Evolutionary conservation across 148 eudicot genomes (phyloP).

Genomic region (Gaultheria prostrata): DNA sequence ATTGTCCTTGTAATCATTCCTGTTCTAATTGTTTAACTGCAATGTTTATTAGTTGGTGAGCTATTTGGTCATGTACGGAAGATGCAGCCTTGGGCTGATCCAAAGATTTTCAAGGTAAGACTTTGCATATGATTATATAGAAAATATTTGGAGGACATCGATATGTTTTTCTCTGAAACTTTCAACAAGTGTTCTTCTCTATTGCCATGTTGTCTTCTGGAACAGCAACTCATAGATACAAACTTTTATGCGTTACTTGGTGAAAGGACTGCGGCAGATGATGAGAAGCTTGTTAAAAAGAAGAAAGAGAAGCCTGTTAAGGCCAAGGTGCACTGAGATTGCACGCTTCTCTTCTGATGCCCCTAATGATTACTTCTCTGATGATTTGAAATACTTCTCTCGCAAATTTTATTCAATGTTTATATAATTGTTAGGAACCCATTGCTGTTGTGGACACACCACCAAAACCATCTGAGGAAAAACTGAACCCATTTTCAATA

Average conservation of each 20-base stretch:
- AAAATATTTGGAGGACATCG: background rate
- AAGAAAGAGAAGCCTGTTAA: slow-evolving; percentile 93
- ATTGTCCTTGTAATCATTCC: background rate
- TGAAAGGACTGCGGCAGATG: slow-evolving; percentile 89
- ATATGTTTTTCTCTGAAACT: background rate
- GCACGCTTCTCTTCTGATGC: background rate
- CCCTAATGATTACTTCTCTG: background rate
- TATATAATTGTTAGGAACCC: slow-evolving; percentile 45
- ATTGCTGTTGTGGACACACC: slow-evolving; percentile 35
- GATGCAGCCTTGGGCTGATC: slow-evolving; percentile 98
- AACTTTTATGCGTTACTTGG: slow-evolving; percentile 68
- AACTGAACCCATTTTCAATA: slow-evolving; percentile 73
- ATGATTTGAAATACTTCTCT: slow-evolving; percentile 2
- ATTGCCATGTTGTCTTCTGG: slow-evolving; percentile 14
- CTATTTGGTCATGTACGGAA: slow-evolving; percentile 78
- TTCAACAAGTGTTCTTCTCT: background rate
- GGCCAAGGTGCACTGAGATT: slow-evolving; percentile 51
- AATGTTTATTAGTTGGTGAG: slow-evolving; percentile 59
- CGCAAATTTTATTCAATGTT: background rate
- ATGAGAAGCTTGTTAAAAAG: slow-evolving; percentile 87
- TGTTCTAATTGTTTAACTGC: background rate
- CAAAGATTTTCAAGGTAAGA: slow-evolving; percentile 82
- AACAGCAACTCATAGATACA: slow-evolving; percentile 74
- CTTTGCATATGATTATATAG: background rate
- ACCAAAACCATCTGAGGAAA: slow-evolving; percentile 74